phyloP scores from a whole-genome alignment of 495 filamentous ascomycete species.

The Usnea hakonensis region DNA sequence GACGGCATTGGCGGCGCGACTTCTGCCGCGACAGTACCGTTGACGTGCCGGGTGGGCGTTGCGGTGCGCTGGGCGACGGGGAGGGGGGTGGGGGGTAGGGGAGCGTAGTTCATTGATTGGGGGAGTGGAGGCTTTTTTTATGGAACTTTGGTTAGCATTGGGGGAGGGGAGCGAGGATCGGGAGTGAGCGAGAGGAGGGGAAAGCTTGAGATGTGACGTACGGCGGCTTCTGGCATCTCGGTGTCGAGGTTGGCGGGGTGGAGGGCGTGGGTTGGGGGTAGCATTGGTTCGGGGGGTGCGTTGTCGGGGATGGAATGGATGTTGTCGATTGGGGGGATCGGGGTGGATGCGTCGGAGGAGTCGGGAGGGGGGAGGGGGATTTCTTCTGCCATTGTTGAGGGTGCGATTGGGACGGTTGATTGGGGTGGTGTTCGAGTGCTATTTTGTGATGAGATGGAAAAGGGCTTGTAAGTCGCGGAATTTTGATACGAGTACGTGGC shows the following conservation, averaged over 20 bases:
- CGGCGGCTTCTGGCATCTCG: constrained; percentile 18
- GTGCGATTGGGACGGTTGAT: neutral
- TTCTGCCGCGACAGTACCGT: constrained; percentile 33
- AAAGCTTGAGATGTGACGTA: constrained; percentile 3
- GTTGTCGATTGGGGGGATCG: constrained; percentile 12
- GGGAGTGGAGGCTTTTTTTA: constrained; percentile 22
- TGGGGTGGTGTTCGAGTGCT: neutral
- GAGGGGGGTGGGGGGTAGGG: constrained; percentile 30
- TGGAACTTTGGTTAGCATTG: neutral
- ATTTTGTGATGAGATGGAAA: too few relatives aligned
- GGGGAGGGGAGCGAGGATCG: too few relatives aligned
- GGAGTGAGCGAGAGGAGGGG: too few relatives aligned
- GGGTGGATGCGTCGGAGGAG: neutral
- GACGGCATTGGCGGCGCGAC: constrained; percentile 27
- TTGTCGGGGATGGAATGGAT: constrained; percentile 6
- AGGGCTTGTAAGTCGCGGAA: too few relatives aligned
- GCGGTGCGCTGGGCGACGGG: constrained; percentile 33
- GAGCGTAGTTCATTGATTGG: constrained; percentile 14
- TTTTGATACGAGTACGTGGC: too few relatives aligned
- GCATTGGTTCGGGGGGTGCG: constrained; percentile 1
- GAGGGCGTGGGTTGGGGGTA: constrained; percentile 6
- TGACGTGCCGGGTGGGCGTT: constrained; percentile 42
- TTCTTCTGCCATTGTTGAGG: constrained; percentile 11
- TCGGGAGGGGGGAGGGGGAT: neutral
- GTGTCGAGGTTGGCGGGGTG: constrained; percentile 17